A percentile compares a stretch with the other conserved stretches of the same genome.
Conservation (phyloP, 176 grass and related monocot genomes). For the Lolium multiflorum region DNA sequence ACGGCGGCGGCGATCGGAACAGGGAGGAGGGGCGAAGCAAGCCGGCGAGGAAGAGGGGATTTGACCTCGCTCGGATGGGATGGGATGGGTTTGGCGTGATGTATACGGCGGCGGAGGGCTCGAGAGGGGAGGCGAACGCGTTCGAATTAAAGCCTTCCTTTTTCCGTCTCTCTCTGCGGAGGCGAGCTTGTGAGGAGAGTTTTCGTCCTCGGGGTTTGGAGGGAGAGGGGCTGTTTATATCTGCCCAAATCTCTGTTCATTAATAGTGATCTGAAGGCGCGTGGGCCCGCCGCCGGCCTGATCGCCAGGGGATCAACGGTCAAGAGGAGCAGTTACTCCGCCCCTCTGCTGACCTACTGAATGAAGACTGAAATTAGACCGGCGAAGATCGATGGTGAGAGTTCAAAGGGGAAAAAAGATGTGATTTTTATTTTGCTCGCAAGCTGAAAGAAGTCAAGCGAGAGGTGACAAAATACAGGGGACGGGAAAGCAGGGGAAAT, state of each 20-base stretch:
- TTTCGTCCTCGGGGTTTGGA: slow-evolving; percentile 50
- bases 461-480: not conserved
- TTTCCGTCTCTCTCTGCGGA: slow-evolving; percentile 4
- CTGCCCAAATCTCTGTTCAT: slow-evolving; percentile 6
- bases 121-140: slow-evolving; percentile 52
- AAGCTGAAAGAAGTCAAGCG: not conserved
- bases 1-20: slow-evolving; percentile 18
- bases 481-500: not conserved
- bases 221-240: not conserved
- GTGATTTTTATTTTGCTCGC: too few relatives aligned
- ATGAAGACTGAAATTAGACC: not conserved
- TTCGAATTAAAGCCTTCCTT: slow-evolving; percentile 84
- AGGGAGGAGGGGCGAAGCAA: slow-evolving; percentile 11
- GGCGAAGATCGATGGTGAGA: not conserved
- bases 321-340: slow-evolving; percentile 7
- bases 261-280: not conserved
- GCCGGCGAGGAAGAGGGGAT: slow-evolving; percentile 2
- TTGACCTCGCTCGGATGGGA: slow-evolving; percentile 27
- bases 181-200: not conserved
- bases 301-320: slow-evolving; percentile 27
- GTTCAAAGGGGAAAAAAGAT: not conserved
- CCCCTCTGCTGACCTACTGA: not conserved
- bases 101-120: slow-evolving; percentile 37
- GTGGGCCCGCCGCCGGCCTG: not conserved
- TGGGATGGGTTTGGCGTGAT: slow-evolving; percentile 18